Evolutionary conservation across 441 rosid species (phyloP), one percentile per base, ranked within the genome.

Genomic region (Populus hybrid): DNA sequence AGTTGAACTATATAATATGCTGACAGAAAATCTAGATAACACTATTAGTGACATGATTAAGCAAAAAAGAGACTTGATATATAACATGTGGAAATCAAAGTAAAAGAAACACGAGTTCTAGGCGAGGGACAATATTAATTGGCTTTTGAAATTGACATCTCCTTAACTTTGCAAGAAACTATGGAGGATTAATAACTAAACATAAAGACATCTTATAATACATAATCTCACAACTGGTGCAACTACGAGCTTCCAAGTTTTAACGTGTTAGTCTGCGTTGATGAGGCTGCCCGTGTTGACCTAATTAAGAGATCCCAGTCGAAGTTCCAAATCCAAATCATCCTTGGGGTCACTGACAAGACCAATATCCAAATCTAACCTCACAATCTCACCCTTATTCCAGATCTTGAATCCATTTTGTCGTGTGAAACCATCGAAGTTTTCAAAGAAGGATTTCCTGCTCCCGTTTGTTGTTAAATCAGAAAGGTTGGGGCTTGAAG

Each of bases 321-420:
- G 91, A 86, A 94, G 99, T 80, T 94, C 97, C 80, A 94, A 90
- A 84, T 94, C 97, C 80, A 93, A 82, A 80, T 92, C 95, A 75
- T 94, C 82, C 72, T 85, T 85, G 57, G 93, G 77, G 40, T 86
- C 87, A 66, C 83, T 79, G 69, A 87, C 71, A 71, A 86, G 78
- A 70, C 93, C 97, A 66, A 90, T 88, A 87, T 91, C 93, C 87
- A 91, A 89, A 82, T 90, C 96, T 86, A 92, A 84, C 75, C 88
- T 88, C 69, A 90, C 77, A 75, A 78, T 78, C 76, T 85, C 86
- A 46, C 80, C 80, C 53, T 86, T 88, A 80, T 87, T 87, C 72
- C 77, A 72, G 21, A 86, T 77, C 79, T 81, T 81, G 72, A 53
- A 77, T 67, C 87, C 87, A 67, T 81, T 81, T 78, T 87, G 80